Conservation (phyloP, 2,329 filamentous ascomycete species). For the Pestalotiopsis sp. region DNA sequence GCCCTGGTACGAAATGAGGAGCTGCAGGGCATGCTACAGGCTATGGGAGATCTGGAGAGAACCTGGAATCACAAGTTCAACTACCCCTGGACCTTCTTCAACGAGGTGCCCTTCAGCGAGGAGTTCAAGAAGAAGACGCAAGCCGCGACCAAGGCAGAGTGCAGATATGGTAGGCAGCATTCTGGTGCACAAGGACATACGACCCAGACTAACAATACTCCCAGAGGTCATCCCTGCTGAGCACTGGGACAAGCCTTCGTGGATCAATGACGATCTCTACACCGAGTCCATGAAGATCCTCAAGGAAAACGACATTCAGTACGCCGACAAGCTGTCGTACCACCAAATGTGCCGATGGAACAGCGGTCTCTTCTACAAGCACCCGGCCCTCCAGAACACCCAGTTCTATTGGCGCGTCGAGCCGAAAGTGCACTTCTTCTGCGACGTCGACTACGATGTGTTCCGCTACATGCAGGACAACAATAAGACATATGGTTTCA, state of each 20-base stretch:
- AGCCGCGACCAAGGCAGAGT: slow-evolving; percentile 84
- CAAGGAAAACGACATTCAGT: slow-evolving; percentile 83
- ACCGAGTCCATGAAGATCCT: slow-evolving; percentile 81
- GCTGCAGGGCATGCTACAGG: slow-evolving; percentile 77
- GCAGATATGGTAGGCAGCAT: slow-evolving; percentile 67
- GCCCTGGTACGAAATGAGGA: slow-evolving; percentile 93
- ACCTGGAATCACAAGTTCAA: slow-evolving; percentile 99
- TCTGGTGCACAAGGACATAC: background rate
- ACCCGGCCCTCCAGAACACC: slow-evolving; percentile 77
- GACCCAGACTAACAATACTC: slow-evolving; percentile 12
- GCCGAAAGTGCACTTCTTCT: slow-evolving; percentile 98
- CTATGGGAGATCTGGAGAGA: slow-evolving; percentile 87
- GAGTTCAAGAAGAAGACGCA: slow-evolving; percentile 86
- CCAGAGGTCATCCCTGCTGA: slow-evolving; percentile 87
- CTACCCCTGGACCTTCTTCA: slow-evolving; percentile 99
- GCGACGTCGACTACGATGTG: slow-evolving; percentile 96
- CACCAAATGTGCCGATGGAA: slow-evolving; percentile 99
- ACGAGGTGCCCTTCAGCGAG: slow-evolving; percentile 88
- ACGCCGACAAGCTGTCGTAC: slow-evolving; percentile 85
- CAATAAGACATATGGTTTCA: slow-evolving; percentile 99
- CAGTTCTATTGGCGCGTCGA: slow-evolving; percentile 99
- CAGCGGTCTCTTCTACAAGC: slow-evolving; percentile 95
- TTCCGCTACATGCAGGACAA: slow-evolving; percentile 98
- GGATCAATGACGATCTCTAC: slow-evolving; percentile 89
- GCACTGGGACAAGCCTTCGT: slow-evolving; percentile 88